phyloP scores from a whole-genome alignment of 1,139 yeast species.

The Geotrichum histeridarum region DNA sequence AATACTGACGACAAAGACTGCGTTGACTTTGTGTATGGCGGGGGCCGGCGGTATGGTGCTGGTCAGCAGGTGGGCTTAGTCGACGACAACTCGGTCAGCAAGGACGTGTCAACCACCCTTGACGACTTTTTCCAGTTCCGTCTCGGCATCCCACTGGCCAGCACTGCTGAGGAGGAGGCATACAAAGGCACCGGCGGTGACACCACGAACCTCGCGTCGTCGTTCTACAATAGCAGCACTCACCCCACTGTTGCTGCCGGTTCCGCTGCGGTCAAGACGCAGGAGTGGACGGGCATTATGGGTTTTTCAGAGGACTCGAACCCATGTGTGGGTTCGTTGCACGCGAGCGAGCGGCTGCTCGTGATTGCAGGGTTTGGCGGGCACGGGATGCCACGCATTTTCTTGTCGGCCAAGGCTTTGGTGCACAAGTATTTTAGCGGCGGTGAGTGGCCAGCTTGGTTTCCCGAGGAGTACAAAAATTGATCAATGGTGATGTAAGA shows the following conservation, averaged over 20 bases:
- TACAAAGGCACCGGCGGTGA: not conserved
- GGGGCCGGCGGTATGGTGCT: conserved; percentile 27
- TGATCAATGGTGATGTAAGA: not conserved
- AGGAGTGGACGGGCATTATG: conserved; percentile 43
- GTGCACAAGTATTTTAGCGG: conserved; percentile 21
- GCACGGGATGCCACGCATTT: conserved; percentile 48
- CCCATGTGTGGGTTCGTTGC: conserved; percentile 38
- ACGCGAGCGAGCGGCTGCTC: conserved; percentile 27
- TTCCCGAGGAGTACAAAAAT: conserved; percentile 23
- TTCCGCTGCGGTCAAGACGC: conserved; percentile 21
- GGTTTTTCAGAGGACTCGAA: conserved; percentile 38
- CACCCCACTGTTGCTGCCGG: not conserved
- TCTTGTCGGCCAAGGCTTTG: conserved; percentile 28
- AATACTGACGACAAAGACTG: conserved; percentile 13
- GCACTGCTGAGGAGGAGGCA: not conserved
- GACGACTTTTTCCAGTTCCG: conserved; percentile 22
- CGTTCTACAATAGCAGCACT: not conserved
- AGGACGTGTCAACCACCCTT: conserved; percentile 22
- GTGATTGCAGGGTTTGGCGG: conserved; percentile 46
- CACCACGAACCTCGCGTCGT: not conserved
- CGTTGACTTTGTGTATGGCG: conserved; percentile 29
- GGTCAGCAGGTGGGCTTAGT: conserved; percentile 21
- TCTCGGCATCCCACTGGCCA: conserved; percentile 21
- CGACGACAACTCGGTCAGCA: conserved; percentile 24
- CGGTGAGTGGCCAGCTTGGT: conserved; percentile 27